Conservation (phyloP, 371 early-diverging fungal species). For the Mucor velutinosus region DNA sequence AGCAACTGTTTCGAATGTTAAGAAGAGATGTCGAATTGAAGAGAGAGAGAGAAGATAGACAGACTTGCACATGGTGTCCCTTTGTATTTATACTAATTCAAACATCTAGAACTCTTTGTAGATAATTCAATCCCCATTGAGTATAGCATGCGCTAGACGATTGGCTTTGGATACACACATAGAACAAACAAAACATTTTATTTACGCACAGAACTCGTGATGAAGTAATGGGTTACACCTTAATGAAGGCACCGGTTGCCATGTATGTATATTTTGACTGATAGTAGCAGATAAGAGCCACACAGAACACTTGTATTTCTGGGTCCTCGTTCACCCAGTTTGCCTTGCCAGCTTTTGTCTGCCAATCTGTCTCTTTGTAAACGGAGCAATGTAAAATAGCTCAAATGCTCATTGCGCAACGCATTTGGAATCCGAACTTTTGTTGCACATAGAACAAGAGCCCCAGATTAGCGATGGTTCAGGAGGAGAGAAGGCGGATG, state of each 20-base stretch:
- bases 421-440: not conserved
- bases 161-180: not conserved
- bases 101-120: not conserved
- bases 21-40: not conserved
- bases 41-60: not conserved
- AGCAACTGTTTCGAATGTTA: slow-evolving; percentile 17
- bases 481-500: not conserved
- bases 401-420: not conserved
- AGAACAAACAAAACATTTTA: slow-evolving; percentile 6
- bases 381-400: not conserved
- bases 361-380: too few relatives aligned
- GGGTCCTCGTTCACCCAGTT: too few relatives aligned
- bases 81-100: not conserved
- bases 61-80: not conserved
- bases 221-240: slow-evolving; percentile 3
- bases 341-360: too few relatives aligned
- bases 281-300: too few relatives aligned
- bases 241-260: not conserved
- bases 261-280: too few relatives aligned
- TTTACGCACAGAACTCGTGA: slow-evolving; percentile 30
- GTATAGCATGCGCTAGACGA: not conserved
- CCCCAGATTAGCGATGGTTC: not conserved
- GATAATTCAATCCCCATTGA: not conserved
- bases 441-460: not conserved
- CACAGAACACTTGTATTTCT: too few relatives aligned